A percentile compares a stretch with the other conserved stretches of the same genome.
Evolutionary conservation across 2,329 filamentous ascomycete genomes (phyloP).

Genomic region (Sporothrix schenckii): DNA sequence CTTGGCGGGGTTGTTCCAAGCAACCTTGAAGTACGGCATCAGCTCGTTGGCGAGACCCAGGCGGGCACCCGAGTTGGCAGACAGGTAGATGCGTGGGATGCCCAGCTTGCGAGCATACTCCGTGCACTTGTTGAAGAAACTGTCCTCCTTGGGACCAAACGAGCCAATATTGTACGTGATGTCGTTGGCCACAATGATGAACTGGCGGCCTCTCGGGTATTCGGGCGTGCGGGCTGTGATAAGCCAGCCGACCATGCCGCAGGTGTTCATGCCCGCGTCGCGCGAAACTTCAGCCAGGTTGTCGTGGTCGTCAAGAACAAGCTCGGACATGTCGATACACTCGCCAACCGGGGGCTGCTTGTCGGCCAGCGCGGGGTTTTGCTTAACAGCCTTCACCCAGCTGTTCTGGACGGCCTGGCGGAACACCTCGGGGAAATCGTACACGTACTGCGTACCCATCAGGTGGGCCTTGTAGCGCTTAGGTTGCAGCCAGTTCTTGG

Average conservation of each 20-base stretch:
- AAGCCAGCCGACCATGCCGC: slow-evolving; percentile 98
- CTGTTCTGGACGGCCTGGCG: slow-evolving; percentile 95
- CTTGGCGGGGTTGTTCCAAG: slow-evolving; percentile 83
- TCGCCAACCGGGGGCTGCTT: slow-evolving; percentile 85
- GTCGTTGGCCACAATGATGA: slow-evolving; percentile 97
- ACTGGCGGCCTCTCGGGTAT: slow-evolving; percentile 87
- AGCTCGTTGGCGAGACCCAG: slow-evolving; percentile 96
- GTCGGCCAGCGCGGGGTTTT: slow-evolving; percentile 71
- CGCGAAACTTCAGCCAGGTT: slow-evolving; percentile 90
- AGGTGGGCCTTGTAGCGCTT: slow-evolving; percentile 99
- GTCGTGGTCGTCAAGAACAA: slow-evolving; percentile 92
- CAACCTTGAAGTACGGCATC: slow-evolving; percentile 95
- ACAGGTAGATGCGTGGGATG: slow-evolving; percentile 95
- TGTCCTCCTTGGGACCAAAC: slow-evolving; percentile 94
- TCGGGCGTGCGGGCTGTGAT: slow-evolving; percentile 93
- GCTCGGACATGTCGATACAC: slow-evolving; percentile 90
- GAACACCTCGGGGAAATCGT: slow-evolving; percentile 99
- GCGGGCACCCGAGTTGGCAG: slow-evolving; percentile 97
- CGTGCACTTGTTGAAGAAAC: slow-evolving; percentile 99
- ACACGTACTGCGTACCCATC: slow-evolving; percentile 99
- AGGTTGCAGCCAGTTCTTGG: slow-evolving; percentile 97
- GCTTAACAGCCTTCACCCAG: slow-evolving; percentile 77
- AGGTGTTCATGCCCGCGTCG: slow-evolving; percentile 91
- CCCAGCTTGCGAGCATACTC: slow-evolving; percentile 88
- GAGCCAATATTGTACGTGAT: slow-evolving; percentile 99